Percentiles rank a stretch among this genome's conserved stretches.
Evolutionary conservation across 2,329 filamentous ascomycete species (phyloP).

Genomic region (Botrytis elliptica): DNA sequence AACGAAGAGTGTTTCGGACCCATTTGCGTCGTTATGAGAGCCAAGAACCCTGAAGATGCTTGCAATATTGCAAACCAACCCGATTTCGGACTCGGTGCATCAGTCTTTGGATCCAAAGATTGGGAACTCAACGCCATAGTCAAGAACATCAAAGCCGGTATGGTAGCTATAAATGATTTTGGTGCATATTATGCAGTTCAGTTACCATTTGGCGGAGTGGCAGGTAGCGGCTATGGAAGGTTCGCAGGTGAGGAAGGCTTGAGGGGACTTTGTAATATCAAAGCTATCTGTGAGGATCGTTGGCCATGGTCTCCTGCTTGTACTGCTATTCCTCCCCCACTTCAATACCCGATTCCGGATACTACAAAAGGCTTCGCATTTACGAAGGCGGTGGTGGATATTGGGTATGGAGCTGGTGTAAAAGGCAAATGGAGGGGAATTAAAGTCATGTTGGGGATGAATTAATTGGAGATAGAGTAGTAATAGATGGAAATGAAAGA

Average conservation of each 20-base stretch:
- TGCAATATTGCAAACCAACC: constrained; percentile 81
- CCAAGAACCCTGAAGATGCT: constrained; percentile 60
- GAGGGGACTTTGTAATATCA: constrained; percentile 79
- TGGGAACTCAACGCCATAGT: constrained; percentile 64
- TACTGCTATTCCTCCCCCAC: constrained; percentile 76
- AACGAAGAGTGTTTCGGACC: constrained; percentile 92
- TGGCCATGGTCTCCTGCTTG: constrained; percentile 59
- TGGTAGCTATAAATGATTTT: constrained; percentile 96
- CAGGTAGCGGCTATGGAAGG: constrained; percentile 84
- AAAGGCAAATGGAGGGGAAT: constrained; percentile 35
- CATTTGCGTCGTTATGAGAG: constrained; percentile 80
- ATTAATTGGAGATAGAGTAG: neutral
- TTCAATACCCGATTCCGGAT: constrained; percentile 76
- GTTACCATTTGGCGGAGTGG: constrained; percentile 80
- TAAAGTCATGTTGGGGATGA: constrained; percentile 36
- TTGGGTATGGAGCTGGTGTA: constrained; percentile 54
- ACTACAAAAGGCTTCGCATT: constrained; percentile 65
- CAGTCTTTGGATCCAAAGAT: constrained; percentile 75
- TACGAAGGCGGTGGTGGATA: constrained; percentile 57
- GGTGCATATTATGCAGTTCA: constrained; percentile 91
- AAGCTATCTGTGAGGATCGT: constrained; percentile 80
- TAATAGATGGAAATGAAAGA: neutral
- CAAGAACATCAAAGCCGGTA: constrained; percentile 71
- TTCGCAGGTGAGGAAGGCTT: constrained; percentile 92
- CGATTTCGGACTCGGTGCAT: constrained; percentile 81